These are phyloP conservation scores for Pyrus betulifolia DNA, from an alignment of 306 rosid genomes.

Conservation along the genomic window DNA sequence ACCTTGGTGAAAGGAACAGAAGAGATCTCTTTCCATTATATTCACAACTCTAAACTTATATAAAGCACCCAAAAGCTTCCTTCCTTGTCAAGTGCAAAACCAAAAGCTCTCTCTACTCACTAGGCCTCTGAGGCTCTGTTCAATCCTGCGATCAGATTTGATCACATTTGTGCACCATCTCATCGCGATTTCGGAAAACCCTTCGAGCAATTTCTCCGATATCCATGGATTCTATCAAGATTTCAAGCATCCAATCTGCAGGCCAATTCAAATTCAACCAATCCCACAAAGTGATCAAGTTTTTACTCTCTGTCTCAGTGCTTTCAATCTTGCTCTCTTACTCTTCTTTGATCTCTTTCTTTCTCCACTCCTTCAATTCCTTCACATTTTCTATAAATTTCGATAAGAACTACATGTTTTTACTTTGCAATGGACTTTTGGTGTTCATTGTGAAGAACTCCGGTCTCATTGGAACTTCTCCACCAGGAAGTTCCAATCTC, in stretches of 20 bases:
- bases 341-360: constrained; percentile 20
- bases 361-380: constrained; percentile 18
- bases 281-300: constrained; percentile 20
- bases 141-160: neutral
- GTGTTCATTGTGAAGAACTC: constrained; percentile 38
- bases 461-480: constrained; percentile 21
- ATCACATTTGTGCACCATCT: neutral
- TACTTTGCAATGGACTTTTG: constrained; percentile 59
- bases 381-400: constrained; percentile 20
- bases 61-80: neutral
- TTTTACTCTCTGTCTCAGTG: constrained; percentile 32
- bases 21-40: neutral
- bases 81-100: neutral
- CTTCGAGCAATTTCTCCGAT: neutral
- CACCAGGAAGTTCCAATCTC: neutral
- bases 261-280: neutral
- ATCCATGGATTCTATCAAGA: constrained; percentile 7
- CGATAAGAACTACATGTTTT: constrained; percentile 54
- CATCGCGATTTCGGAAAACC: neutral
- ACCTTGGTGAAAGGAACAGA: rapidly evolving
- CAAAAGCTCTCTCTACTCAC: neutral
- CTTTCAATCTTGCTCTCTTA: constrained; percentile 18
- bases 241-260: neutral
- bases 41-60: neutral
- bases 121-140: neutral